These are phyloP conservation scores for Neurospora crassa DNA, from an alignment of 2,329 filamentous ascomycete species.

Conservation along the genomic window DNA sequence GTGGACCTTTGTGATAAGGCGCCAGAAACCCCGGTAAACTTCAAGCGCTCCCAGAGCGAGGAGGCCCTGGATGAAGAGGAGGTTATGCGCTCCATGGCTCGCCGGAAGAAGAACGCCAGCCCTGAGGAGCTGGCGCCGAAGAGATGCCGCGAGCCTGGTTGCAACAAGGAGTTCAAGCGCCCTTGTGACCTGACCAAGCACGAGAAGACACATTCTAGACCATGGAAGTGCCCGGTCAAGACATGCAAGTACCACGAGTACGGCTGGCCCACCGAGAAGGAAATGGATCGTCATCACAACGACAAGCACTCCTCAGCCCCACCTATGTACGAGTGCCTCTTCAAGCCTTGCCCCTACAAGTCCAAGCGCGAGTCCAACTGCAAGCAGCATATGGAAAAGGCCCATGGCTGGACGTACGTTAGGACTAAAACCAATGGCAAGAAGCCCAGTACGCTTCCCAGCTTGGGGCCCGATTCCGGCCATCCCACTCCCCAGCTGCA, in stretches of 20 bases:
- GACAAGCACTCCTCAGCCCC: slow-evolving; percentile 85
- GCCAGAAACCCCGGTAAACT: slow-evolving; percentile 36
- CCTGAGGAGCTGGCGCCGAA: slow-evolving; percentile 75
- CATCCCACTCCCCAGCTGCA: slow-evolving; percentile 50
- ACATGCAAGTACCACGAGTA: slow-evolving; percentile 84
- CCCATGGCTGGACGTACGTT: slow-evolving; percentile 63
- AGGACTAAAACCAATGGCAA: slow-evolving; percentile 78
- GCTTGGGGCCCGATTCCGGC: slow-evolving; percentile 30
- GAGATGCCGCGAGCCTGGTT: slow-evolving; percentile 64
- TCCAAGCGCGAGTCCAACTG: slow-evolving; percentile 87
- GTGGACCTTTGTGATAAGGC: slow-evolving; percentile 45
- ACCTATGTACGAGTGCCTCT: slow-evolving; percentile 74
- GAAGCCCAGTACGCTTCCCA: slow-evolving; percentile 35
- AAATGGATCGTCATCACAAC: slow-evolving; percentile 90
- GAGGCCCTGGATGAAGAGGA: slow-evolving; percentile 70
- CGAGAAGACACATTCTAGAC: slow-evolving; percentile 93
- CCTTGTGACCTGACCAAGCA: slow-evolving; percentile 98
- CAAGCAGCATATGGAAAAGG: slow-evolving; percentile 82
- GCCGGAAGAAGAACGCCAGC: slow-evolving; percentile 85
- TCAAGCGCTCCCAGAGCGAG: slow-evolving; percentile 60
- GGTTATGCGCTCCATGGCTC: slow-evolving; percentile 86
- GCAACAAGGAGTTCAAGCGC: slow-evolving; percentile 88
- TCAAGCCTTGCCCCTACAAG: slow-evolving; percentile 77
- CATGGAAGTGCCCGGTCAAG: slow-evolving; percentile 79
- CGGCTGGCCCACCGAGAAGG: slow-evolving; percentile 96